Base-by-base conservation (phyloP, 176 grass and related monocot species). In the Rhynchospora tenuis region DNA sequence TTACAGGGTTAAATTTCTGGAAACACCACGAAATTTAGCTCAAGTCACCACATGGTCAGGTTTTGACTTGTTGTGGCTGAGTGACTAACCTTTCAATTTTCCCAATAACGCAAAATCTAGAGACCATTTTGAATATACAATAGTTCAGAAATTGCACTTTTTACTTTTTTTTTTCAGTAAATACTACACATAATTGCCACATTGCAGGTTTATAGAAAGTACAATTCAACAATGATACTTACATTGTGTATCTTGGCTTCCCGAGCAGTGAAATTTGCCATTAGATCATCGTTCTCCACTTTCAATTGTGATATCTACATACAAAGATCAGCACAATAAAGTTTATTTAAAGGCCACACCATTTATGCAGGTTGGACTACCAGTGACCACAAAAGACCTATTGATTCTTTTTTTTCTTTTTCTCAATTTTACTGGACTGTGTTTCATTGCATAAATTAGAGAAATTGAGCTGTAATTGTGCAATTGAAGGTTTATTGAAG, bases 401-500 rank as follows among this genome's bases (percentile, higher is more conserved):
- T 17, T 66, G 27, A 27, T 33, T 66, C 33, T 38, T 33, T 66
- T 66, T 12, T 65, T 17, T 38, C 16, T 66, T 66, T 12, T 65
- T 17, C 38, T 2, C 2, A 38, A 14, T 67, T 38, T 38, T 38
- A 38, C 29, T 42, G 31, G 27, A 0, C 13, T 50, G n/a, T 38
- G n/a, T 73, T 73, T 50, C 50, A 24, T 26, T 23, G 20, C 45
- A 44, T 4, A 47, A 48, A 5, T 43, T 26, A 47, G 19, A 26
- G n/a, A 51, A 74, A 74, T 26, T 14, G 10, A 7, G 70, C 9
- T 51, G 48, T 12, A 51, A 51, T 12, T 51, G 46, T 27, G 71
- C 46, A 51, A 43, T 75, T 52, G 71, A n/a, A 73, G 17, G n/a
- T 73, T 73, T 48, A 73, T 10, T 73, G 69, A 73, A 24, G n/a